These are phyloP conservation scores for Xylaria digitata DNA, from an alignment of 2,329 filamentous ascomycete species.

Conservation along the genomic window DNA sequence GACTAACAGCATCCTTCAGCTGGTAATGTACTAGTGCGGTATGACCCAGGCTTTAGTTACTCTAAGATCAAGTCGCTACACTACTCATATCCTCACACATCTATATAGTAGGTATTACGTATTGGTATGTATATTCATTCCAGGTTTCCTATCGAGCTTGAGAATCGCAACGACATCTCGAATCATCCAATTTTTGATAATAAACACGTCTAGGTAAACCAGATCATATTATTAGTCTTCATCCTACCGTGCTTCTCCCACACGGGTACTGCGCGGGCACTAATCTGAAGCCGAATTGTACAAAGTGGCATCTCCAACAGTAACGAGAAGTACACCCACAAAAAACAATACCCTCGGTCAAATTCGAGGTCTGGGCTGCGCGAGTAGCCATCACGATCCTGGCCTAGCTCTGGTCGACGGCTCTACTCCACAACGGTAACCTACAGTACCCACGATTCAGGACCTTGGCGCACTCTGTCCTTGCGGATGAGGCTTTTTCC, in stretches of 20 bases:
- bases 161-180: too few species aligned
- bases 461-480: slow-evolving; percentile 4
- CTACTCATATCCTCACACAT: not conserved
- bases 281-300: not conserved
- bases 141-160: too few species aligned
- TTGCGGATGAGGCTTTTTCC: slow-evolving; percentile 19
- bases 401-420: slow-evolving; percentile 20
- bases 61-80: not conserved
- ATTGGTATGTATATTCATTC: too few species aligned
- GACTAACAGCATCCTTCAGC: slow-evolving; percentile 1
- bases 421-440: slow-evolving; percentile 28
- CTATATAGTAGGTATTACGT: too few species aligned
- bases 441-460: slow-evolving; percentile 10
- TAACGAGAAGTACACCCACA: not conserved
- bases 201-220: too few species aligned
- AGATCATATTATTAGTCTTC: too few species aligned
- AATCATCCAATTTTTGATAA: too few species aligned
- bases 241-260: too few species aligned
- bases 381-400: slow-evolving; percentile 18
- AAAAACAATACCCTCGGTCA: slow-evolving; percentile 24
- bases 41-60: not conserved
- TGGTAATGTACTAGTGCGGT: not conserved
- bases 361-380: slow-evolving; percentile 22
- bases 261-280: not conserved
- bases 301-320: not conserved